Evolutionary conservation across 345 rosid genomes (phyloP), one percentile per base, ranked within the genome.

Genomic region (Eucalyptus cloeziana): DNA sequence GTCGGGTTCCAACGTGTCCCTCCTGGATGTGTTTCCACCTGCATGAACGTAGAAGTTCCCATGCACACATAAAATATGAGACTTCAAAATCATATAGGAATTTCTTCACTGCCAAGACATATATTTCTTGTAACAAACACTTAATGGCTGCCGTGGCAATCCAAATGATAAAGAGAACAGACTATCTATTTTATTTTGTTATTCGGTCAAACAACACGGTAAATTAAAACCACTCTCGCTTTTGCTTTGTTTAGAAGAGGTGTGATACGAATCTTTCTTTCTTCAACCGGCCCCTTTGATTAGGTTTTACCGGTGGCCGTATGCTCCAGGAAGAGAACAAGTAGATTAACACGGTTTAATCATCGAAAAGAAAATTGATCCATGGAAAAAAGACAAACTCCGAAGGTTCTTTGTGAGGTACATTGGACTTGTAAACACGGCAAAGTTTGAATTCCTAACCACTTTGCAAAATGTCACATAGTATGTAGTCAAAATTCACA

Each of bases 1-100:
- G 99, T 98, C 22, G 99, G 99, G 86, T 98, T 98, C 99, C 99
- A 98, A 89, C 99, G 87, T 52, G 99, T 97, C 64, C 99, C 99
- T 89, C 99, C 99, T 0, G 95, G 96, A 85, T 96, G 99, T 33
- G 98, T 95, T 90, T 96, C 99, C 94, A 95, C 96, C 98, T 96
- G 90, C 87, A 88, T 88, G 80, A 86, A 40, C 87, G 19, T 86
- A 86, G 64, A 31, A 33, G 87, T 51, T 86, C 49, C 60, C 64
- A 40, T 37, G 58, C 87, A 52, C 87, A 86, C 67, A 86, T 86
- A 27, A 85, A 85, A 49, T 85, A 76, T 76, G 83, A 76, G 83
- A 76, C 47, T 76, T 40, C 47, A 40, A 76, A 76, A 40, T 76
- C 83, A 76, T 40, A 40, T 5, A 21, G 47, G 43, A 76, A 76